phyloP scores from a whole-genome alignment of 208 protist species.

The Leishmania mexicana region DNA sequence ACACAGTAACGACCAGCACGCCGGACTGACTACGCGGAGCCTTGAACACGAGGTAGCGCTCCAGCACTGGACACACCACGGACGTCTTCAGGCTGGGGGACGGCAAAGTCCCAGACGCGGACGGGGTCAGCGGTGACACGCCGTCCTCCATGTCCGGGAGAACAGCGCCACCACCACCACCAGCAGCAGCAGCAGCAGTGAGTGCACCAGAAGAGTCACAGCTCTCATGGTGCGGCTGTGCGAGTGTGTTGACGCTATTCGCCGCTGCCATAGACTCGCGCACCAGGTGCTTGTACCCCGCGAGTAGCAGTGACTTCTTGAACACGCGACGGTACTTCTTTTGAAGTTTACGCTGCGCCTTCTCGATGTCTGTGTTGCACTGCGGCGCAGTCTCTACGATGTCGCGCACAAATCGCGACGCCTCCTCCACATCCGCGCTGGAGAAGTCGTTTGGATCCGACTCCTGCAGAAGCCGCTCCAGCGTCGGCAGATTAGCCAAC shows the following conservation, averaged over 20 bases:
- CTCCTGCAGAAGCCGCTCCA: conserved; percentile 70
- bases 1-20: conserved; percentile 93
- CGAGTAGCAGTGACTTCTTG: conserved; percentile 83
- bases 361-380: conserved; percentile 45
- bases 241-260: neutral
- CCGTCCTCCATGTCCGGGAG: conserved; percentile 39
- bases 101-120: neutral
- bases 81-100: neutral
- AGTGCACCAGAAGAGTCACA: neutral
- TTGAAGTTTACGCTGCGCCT: conserved; percentile 52
- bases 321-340: conserved; percentile 65
- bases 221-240: neutral
- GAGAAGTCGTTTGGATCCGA: conserved; percentile 73
- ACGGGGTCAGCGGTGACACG: neutral
- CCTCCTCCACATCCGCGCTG: conserved; percentile 43
- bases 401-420: conserved; percentile 53
- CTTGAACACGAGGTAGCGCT: conserved; percentile 83
- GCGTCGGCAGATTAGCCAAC: conserved; percentile 68
- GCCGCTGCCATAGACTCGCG: neutral
- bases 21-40: conserved; percentile 87
- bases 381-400: conserved; percentile 37
- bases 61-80: conserved; percentile 35
- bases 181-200: neutral
- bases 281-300: conserved; percentile 75
- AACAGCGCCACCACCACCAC: too few relatives aligned